phyloP scores from a whole-genome alignment of 768 basidiomycete genomes.

The Heimioporus sp. region DNA sequence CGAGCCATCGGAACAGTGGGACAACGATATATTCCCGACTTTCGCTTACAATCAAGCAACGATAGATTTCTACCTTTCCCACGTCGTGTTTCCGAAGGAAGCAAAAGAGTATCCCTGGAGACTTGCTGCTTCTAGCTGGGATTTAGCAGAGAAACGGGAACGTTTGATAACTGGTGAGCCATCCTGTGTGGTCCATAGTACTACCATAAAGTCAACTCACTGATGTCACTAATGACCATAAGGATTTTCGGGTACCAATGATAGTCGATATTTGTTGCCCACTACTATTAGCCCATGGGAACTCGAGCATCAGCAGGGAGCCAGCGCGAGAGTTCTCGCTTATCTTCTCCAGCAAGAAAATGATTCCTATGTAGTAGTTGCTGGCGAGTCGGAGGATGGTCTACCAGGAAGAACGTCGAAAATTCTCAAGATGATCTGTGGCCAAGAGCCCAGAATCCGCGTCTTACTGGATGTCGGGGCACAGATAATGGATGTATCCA shows the following conservation, averaged over 20 bases:
- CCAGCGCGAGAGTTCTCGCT: constrained; percentile 39
- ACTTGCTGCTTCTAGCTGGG: not conserved
- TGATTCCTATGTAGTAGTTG: constrained; percentile 27
- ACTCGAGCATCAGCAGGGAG: constrained; percentile 17
- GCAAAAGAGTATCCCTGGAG: not conserved
- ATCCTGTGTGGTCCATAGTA: no score
- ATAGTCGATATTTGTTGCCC: constrained; percentile 33
- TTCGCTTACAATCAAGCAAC: not conserved
- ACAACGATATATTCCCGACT: not conserved
- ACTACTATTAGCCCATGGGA: constrained; percentile 24
- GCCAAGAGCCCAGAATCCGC: constrained; percentile 33
- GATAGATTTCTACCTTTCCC: constrained; percentile 16
- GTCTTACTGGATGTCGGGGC: constrained; percentile 55
- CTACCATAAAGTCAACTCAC: no score
- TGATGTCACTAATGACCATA: no score
- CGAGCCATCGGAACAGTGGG: not conserved
- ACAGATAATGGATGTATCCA: constrained; percentile 50
- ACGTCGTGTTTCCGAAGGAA: constrained; percentile 1
- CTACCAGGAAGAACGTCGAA: constrained; percentile 11
- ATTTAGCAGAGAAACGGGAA: not conserved
- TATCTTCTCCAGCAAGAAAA: constrained; percentile 37
- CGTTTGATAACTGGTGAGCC: not conserved
- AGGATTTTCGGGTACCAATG: constrained; percentile 56
- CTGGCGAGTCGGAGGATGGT: constrained; percentile 6
- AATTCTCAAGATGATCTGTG: constrained; percentile 31